phyloP scores from a whole-genome alignment of 1,284 basidiomycete species.

The Cryptococcus sp. region DNA sequence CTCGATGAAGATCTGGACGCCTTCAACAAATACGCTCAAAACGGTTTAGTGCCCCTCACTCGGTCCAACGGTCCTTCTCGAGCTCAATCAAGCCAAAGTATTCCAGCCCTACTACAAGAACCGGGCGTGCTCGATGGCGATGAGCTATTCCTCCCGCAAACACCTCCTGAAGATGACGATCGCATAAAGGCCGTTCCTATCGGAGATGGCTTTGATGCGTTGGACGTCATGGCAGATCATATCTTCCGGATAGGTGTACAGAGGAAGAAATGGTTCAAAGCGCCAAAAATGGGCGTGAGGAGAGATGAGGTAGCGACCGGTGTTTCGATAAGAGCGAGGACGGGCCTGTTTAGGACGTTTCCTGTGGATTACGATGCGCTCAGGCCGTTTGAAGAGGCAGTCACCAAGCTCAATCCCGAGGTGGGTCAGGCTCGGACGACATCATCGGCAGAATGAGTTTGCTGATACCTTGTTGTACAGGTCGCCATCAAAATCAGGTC shows the following conservation, averaged over 20 bases:
- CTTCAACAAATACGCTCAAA: slow-evolving; percentile 36
- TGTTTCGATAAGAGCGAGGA: slow-evolving; percentile 39
- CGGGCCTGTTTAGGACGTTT: slow-evolving; percentile 41
- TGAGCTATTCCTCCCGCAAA: slow-evolving; percentile 7
- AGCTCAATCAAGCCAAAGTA: slow-evolving; percentile 6
- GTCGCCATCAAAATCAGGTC: slow-evolving; percentile 42
- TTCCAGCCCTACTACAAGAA: slow-evolving; percentile 3
- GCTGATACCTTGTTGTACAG: slow-evolving; percentile 1
- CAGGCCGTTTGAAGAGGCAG: slow-evolving; percentile 36
- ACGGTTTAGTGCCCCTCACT: slow-evolving; percentile 26
- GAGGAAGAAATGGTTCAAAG: slow-evolving; percentile 44
- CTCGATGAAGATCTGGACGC: slow-evolving; percentile 36
- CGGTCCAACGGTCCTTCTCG: slow-evolving; percentile 6
- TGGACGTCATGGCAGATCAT: slow-evolving; percentile 48
- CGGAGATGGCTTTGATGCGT: slow-evolving; percentile 42
- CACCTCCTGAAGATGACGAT: slow-evolving; percentile 7
- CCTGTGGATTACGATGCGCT: slow-evolving; percentile 39
- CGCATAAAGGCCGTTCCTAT: slow-evolving; percentile 26
- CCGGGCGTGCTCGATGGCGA: slow-evolving; percentile 8
- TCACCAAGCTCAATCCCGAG: slow-evolving; percentile 38
- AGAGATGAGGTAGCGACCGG: slow-evolving; percentile 35
- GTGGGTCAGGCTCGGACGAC: slow-evolving; percentile 7
- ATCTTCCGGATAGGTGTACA: slow-evolving; percentile 42
- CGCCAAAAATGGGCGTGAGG: slow-evolving; percentile 29
- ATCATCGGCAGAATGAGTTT: not conserved